These are phyloP conservation scores for Tylopilus sp. DNA, from an alignment of 768 basidiomycete species.

Conservation along the genomic window DNA sequence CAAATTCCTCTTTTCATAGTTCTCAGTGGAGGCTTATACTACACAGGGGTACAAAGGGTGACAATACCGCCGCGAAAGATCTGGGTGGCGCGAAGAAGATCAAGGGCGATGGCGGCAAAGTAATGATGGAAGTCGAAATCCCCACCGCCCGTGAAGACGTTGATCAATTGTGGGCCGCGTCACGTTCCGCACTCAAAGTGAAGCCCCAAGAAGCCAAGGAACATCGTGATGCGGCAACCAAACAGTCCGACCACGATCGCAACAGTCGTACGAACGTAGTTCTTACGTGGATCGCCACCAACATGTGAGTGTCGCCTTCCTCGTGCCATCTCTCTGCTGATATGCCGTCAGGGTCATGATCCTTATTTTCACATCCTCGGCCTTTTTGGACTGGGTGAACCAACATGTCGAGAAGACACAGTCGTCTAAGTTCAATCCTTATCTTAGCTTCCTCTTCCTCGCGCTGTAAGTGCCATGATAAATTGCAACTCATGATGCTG, in stretches of 20 bases:
- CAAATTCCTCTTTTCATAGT: constrained; percentile 1
- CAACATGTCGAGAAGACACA: constrained; percentile 48
- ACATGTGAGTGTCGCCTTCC: constrained; percentile 54
- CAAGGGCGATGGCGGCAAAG: constrained; percentile 80
- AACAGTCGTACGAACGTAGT: constrained; percentile 85
- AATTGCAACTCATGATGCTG: not conserved
- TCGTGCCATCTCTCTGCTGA: not conserved
- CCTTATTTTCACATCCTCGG: constrained; percentile 69
- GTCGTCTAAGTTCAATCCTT: constrained; percentile 78
- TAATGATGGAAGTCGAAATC: constrained; percentile 82
- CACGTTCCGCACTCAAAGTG: constrained; percentile 62
- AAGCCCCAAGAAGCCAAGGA: constrained; percentile 73
- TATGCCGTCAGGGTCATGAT: constrained; percentile 54
- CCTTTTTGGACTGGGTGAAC: constrained; percentile 72
- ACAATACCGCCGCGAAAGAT: constrained; percentile 85
- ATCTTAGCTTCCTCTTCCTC: constrained; percentile 78
- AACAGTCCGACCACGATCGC: constrained; percentile 83
- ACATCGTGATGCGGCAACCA: constrained; percentile 83
- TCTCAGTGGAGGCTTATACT: constrained; percentile 2
- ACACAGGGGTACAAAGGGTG: constrained; percentile 83
- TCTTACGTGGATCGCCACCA: constrained; percentile 77
- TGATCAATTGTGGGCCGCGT: constrained; percentile 81
- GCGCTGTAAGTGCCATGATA: constrained; percentile 40
- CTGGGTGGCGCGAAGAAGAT: constrained; percentile 89
- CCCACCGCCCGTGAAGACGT: constrained; percentile 83